A percentile compares a stretch with the other conserved stretches of the same genome.
Evolutionary conservation across 2,329 filamentous ascomycete genomes (phyloP).

Genomic region (Epicoccum nigrum): DNA sequence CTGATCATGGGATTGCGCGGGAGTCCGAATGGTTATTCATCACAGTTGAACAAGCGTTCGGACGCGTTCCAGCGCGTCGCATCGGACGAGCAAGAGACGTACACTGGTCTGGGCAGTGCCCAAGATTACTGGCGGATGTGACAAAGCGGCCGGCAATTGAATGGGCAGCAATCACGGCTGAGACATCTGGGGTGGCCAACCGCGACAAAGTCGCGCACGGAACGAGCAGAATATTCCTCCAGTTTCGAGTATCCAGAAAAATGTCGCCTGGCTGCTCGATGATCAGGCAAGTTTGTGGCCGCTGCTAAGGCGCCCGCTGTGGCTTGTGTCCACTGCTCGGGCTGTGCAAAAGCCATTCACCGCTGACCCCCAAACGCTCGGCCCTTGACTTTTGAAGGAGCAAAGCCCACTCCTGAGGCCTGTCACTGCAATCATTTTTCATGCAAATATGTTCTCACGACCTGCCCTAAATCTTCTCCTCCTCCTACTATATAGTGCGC

Average conservation of each 20-base stretch:
- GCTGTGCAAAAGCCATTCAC: constrained; percentile 45
- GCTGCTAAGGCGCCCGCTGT: constrained; percentile 11
- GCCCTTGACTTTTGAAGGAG: constrained; percentile 31
- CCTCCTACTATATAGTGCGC: neutral
- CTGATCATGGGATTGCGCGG: constrained; percentile 7
- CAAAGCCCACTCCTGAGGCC: constrained; percentile 31
- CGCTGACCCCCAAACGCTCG: constrained; percentile 28
- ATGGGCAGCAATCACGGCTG: constrained; percentile 36
- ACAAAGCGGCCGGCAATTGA: constrained; percentile 16
- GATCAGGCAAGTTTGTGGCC: constrained; percentile 10
- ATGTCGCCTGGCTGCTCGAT: neutral
- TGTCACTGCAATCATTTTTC: constrained; percentile 25
- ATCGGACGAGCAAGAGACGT: constrained; percentile 1
- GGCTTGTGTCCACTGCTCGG: constrained; percentile 16
- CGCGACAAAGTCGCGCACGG: constrained; percentile 3
- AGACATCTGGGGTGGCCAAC: constrained; percentile 19
- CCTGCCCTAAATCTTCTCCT: neutral
- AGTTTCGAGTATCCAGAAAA: neutral
- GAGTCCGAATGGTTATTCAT: constrained; percentile 6
- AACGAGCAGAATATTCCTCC: constrained; percentile 1
- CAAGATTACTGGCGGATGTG: neutral
- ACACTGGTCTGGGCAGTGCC: neutral
- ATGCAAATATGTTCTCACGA: constrained; percentile 9
- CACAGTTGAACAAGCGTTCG: constrained; percentile 10
- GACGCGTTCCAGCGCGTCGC: constrained; percentile 6